Evolutionary conservation across 2,329 filamentous ascomycete genomes (phyloP), one percentile per base, ranked within the genome.

Genomic region (Periconia digitata): DNA sequence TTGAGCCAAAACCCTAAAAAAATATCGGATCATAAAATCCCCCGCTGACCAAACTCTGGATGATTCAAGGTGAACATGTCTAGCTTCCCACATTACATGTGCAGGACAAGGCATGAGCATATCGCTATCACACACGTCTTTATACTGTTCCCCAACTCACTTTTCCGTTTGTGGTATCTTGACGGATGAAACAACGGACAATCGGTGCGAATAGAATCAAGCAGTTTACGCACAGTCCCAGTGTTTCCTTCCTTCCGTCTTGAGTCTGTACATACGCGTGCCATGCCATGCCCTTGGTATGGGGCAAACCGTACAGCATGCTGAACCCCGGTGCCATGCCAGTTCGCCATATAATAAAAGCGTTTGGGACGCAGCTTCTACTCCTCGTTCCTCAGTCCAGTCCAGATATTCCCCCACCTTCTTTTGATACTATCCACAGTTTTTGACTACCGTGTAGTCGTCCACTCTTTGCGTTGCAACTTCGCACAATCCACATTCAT

Each of bases 371-470:
- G n/a, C n/a, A 12, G 8, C n/a, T 32, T 32, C 24, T 32, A 13
- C n/a, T 15, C 27, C 27, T 32, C 27, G 27, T 32, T 32, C 10
- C 27, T 32, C 27, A 32, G 27, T 6, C n/a, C 27, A 32, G 12
- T 32, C 27, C 27, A 10, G n/a, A 4, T 32, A 3, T 32, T 32
- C n/a, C 8, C 8, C 27, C 13, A 16, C 16, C 39, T 16, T 41
- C 39, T 29, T n/a, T 27, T 32, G 17, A 43, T 43, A 34, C 16
- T 13, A 20, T 43, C 21, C 29, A 21, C 7, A n/a, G 12, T 23
- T 37, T 24, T 45, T 47, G 49, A 47, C 49, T 51, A 51, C 49
- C 13, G 49, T 39, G 43, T 51, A 47, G 49, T 51, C 49, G 49
- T 51, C 49, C 49, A 51, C 34, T 51, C 49, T 41, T 51, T 51